Conservation (phyloP, 2,329 filamentous ascomycete genomes). For the Diaporthe citri region DNA sequence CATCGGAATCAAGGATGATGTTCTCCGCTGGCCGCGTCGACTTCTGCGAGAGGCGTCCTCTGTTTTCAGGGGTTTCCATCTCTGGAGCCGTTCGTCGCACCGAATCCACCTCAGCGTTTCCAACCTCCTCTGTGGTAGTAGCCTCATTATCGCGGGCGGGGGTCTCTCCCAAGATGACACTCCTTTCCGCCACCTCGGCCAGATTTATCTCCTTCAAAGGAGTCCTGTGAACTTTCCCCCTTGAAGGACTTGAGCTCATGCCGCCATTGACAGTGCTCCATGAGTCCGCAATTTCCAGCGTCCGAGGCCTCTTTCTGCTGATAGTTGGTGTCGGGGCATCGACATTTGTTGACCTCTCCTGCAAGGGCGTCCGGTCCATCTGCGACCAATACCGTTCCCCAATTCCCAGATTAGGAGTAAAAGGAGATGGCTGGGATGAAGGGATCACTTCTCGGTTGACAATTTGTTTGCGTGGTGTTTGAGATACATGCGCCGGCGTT, state of each 20-base stretch:
- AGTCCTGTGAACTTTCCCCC: conserved; percentile 18
- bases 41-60: conserved; percentile 6
- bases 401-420: conserved; percentile 54
- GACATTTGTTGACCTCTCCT: conserved; percentile 51
- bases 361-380: conserved; percentile 53
- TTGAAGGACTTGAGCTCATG: conserved; percentile 20
- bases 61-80: neutral
- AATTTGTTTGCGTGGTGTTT: conserved; percentile 50
- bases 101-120: conserved; percentile 13
- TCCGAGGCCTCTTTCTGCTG: conserved; percentile 47
- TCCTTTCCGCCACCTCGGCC: conserved; percentile 30
- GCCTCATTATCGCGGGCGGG: neutral
- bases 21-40: conserved; percentile 17
- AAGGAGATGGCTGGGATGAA: conserved; percentile 59
- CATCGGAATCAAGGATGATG: conserved; percentile 66
- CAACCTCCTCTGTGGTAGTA: neutral
- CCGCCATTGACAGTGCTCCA: conserved; percentile 53
- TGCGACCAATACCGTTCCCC: conserved; percentile 52
- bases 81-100: neutral
- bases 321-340: conserved; percentile 42
- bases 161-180: conserved; percentile 37
- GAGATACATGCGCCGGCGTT: conserved; percentile 52
- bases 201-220: conserved; percentile 39
- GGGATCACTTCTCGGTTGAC: conserved; percentile 54
- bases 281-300: conserved; percentile 60